These are phyloP conservation scores for Colletotrichum sidae DNA, from an alignment of 2,329 filamentous ascomycete species.

Conservation along the genomic window DNA sequence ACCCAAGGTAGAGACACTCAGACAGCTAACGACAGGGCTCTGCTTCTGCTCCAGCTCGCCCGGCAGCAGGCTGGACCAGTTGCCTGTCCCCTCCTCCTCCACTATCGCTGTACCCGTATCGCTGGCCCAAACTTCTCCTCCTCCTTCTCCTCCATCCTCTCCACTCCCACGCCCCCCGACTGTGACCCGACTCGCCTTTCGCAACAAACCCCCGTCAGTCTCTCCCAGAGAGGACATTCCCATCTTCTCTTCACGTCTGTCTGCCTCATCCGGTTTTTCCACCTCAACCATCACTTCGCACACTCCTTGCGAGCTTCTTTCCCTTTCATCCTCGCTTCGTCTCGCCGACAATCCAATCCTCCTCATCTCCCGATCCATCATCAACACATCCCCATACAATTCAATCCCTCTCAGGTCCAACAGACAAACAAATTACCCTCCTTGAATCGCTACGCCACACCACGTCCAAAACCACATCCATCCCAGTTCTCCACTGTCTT, in stretches of 20 bases:
- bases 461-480: conserved; percentile 34
- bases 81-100: conserved; percentile 24
- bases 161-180: conserved; percentile 27
- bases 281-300: conserved; percentile 37
- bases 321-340: conserved; percentile 37
- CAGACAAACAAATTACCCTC: conserved; percentile 36
- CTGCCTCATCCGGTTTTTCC: conserved; percentile 38
- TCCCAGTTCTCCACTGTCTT: conserved; percentile 39
- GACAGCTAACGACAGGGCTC: too few relatives aligned
- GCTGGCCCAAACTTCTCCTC: conserved; percentile 19
- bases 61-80: not conserved
- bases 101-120: conserved; percentile 11
- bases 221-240: conserved; percentile 38
- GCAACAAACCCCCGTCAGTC: conserved; percentile 38
- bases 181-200: conserved; percentile 34
- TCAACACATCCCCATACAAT: conserved; percentile 32
- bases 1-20: too few relatives aligned
- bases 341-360: conserved; percentile 29
- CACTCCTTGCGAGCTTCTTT: conserved; percentile 39
- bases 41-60: too few relatives aligned
- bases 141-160: conserved; percentile 22
- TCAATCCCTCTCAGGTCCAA: conserved; percentile 33
- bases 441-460: conserved; percentile 32
- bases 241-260: conserved; percentile 39
- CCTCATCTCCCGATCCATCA: conserved; percentile 13